Base-by-base conservation (phyloP, 345 rosid genomes). In the Linum lewisii region DNA sequence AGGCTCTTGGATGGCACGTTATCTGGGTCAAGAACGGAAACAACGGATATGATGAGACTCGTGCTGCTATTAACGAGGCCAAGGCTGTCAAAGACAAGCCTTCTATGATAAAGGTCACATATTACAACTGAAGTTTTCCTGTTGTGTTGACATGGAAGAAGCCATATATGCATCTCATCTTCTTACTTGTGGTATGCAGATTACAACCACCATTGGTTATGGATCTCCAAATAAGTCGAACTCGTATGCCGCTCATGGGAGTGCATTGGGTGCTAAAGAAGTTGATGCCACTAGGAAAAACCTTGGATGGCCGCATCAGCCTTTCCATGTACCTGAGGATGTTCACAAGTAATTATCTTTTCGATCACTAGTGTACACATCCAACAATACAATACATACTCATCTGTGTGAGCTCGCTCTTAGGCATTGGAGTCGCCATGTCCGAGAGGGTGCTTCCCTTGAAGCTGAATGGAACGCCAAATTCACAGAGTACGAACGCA, bases 221-320 rank as follows among this genome's bases (percentile, higher is more conserved):
- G 99, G 99, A 21, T 90, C 99, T 70, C 99, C 99, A 18, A 94
- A 94, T 84, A 94, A 89, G 78, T 76, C 99, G 24, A 94, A 90
- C 77, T 74, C 86, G 57, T 87, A 94, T 77, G 87, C 96, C 69
- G 99, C 87, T 32, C 99, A 94, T 51, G 99, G 99, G 25, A 82
- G 90, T 76, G 99, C 99, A 63, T 72, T 94, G 63, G 99, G 99
- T 22, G 78, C 94, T 75, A 94, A 90, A 76, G 99, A 94, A 87
- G 99, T 94, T 24, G 99, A 89, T 61, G 99, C 99, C 70, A 94
- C 99, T 16, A 90, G 99, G 80, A 65, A 80, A 70, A 90, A 90
- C 82, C 97, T 94, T 44, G 95, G 83, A 66, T 94, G 99, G 99
- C 87, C 96, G 16, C 65, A 69, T 38, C 92, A 84, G 77, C 96